A percentile compares a stretch with the other conserved stretches of the same genome.
Conservation (phyloP, 495 filamentous ascomycete genomes). For the Immersiella caudata region DNA sequence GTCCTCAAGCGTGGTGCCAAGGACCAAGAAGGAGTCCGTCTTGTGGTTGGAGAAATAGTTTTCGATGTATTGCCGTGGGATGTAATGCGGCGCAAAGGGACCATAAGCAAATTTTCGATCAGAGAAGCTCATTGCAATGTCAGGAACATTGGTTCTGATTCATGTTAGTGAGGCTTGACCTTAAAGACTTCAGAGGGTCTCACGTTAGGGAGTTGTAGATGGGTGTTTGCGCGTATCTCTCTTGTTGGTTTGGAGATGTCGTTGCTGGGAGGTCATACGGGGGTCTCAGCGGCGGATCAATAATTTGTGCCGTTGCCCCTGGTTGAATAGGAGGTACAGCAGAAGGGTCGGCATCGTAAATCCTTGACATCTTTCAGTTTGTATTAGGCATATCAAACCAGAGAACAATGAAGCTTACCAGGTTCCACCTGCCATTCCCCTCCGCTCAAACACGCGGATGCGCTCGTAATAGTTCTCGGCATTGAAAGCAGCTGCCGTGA, state of each 20-base stretch:
- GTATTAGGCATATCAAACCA: not conserved
- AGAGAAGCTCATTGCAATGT: slow-evolving; percentile 55
- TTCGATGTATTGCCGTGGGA: slow-evolving; percentile 53
- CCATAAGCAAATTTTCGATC: slow-evolving; percentile 53
- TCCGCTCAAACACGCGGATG: slow-evolving; percentile 54
- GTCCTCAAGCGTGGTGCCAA: slow-evolving; percentile 55
- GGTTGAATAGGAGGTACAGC: slow-evolving; percentile 36
- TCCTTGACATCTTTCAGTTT: slow-evolving; percentile 37
- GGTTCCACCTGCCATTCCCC: slow-evolving; percentile 50
- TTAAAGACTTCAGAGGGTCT: slow-evolving; percentile 22
- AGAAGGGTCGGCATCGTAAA: slow-evolving; percentile 46
- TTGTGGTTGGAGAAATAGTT: slow-evolving; percentile 50
- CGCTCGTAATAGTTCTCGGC: slow-evolving; percentile 53
- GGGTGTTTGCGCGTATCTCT: slow-evolving; percentile 49
- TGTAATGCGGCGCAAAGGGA: slow-evolving; percentile 53
- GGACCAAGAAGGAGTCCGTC: slow-evolving; percentile 41
- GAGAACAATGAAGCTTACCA: slow-evolving; percentile 39
- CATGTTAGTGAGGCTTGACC: not conserved
- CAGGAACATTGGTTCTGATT: slow-evolving; percentile 52
- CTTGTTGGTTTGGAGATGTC: slow-evolving; percentile 42
- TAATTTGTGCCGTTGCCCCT: slow-evolving; percentile 43
- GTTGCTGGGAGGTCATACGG: slow-evolving; percentile 43
- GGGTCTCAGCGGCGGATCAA: slow-evolving; percentile 47
- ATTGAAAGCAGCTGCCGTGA: slow-evolving; percentile 49
- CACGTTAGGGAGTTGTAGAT: slow-evolving; percentile 53